Conservation (phyloP, 495 filamentous ascomycete genomes). For the Penicillium flavigenum region DNA sequence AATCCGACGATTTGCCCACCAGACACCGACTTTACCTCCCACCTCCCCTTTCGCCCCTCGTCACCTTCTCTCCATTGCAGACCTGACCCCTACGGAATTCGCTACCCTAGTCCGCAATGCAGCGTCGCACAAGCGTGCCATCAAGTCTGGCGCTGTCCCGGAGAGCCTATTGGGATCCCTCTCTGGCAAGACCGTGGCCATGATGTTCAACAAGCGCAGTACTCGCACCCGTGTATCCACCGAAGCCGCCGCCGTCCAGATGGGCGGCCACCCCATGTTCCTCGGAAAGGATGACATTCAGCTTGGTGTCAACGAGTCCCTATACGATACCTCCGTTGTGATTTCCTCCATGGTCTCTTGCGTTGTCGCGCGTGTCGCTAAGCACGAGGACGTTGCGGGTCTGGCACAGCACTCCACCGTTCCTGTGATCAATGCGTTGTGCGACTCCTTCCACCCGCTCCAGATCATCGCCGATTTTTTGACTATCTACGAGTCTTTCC, state of each 20-base stretch:
- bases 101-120: slow-evolving; percentile 80
- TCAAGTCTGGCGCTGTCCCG: slow-evolving; percentile 70
- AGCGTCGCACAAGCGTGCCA: slow-evolving; percentile 65
- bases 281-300: slow-evolving; percentile 93
- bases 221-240: slow-evolving; percentile 92
- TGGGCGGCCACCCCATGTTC: slow-evolving; percentile 96
- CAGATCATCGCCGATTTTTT: slow-evolving; percentile 92
- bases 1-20: slow-evolving; percentile 41
- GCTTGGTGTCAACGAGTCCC: slow-evolving; percentile 89
- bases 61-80: slow-evolving; percentile 87
- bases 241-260: slow-evolving; percentile 75
- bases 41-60: slow-evolving; percentile 59
- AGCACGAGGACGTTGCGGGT: slow-evolving; percentile 76
- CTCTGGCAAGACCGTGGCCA: slow-evolving; percentile 78
- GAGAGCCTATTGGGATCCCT: slow-evolving; percentile 54
- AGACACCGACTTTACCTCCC: slow-evolving; percentile 34
- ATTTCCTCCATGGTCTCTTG: slow-evolving; percentile 90
- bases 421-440: slow-evolving; percentile 93
- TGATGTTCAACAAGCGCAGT: slow-evolving; percentile 94
- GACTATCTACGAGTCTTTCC: slow-evolving; percentile 79
- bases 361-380: slow-evolving; percentile 84
- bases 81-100: slow-evolving; percentile 78
- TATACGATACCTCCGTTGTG: slow-evolving; percentile 84
- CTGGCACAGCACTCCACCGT: slow-evolving; percentile 79
- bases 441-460: slow-evolving; percentile 83